Conservation (phyloP, 2,329 filamentous ascomycete species). For the Alternaria sp. region DNA sequence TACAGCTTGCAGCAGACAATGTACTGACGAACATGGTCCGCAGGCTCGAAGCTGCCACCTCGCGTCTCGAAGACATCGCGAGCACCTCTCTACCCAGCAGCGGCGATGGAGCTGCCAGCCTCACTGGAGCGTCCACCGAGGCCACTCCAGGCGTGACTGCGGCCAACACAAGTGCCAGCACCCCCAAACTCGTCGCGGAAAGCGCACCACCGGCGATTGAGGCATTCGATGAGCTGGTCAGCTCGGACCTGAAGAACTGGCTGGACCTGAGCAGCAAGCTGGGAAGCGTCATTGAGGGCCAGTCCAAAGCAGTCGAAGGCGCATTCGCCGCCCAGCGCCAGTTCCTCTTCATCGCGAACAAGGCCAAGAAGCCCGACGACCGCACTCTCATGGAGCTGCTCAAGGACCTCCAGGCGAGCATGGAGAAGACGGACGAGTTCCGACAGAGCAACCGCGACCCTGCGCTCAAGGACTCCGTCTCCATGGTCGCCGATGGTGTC, state of each 20-base stretch:
- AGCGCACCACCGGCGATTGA: constrained; percentile 70
- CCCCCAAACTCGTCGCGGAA: constrained; percentile 47
- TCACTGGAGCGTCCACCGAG: constrained; percentile 38
- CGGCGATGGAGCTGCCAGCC: constrained; percentile 16
- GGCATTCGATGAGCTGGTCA: constrained; percentile 84
- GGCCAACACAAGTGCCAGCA: constrained; percentile 36
- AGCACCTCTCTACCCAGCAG: constrained; percentile 63
- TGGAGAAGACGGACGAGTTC: constrained; percentile 79
- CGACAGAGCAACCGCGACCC: constrained; percentile 81
- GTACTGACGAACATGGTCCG: constrained; percentile 57
- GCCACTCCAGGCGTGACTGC: constrained; percentile 41
- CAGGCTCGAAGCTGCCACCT: constrained; percentile 96
- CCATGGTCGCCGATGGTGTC: constrained; percentile 87
- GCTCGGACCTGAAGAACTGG: constrained; percentile 76
- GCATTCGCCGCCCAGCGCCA: constrained; percentile 85
- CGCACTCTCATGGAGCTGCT: constrained; percentile 76
- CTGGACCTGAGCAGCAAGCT: constrained; percentile 78
- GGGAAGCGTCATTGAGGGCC: constrained; percentile 78
- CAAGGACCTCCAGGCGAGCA: constrained; percentile 83
- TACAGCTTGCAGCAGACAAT: constrained; percentile 38
- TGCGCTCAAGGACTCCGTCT: constrained; percentile 79
- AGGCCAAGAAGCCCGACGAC: constrained; percentile 88
- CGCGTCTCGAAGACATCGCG: constrained; percentile 94
- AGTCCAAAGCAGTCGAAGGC: constrained; percentile 66
- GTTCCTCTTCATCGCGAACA: constrained; percentile 86